A percentile compares a stretch with the other conserved stretches of the same genome.
phyloP scores from a whole-genome alignment of 176 grass and related monocot species.

The Eremochloa ophiuroides region DNA sequence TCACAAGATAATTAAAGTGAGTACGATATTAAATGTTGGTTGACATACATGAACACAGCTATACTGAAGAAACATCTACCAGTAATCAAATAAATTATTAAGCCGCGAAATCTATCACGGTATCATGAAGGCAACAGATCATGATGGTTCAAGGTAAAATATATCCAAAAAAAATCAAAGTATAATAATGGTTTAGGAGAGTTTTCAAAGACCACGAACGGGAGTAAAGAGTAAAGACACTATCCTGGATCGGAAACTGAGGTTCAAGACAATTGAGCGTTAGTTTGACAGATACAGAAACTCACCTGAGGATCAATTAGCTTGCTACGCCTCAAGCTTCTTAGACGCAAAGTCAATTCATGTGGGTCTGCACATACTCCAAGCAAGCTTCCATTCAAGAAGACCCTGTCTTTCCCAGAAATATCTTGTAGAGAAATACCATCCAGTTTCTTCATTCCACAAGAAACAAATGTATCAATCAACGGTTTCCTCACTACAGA shows the following conservation, averaged over 20 bases:
- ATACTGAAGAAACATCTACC: not conserved
- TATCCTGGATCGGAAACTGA: not conserved
- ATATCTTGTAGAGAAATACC: slow-evolving; percentile 35
- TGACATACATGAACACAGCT: not conserved
- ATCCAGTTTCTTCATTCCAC: slow-evolving; percentile 74
- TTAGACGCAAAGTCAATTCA: slow-evolving; percentile 41
- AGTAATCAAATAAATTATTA: not conserved
- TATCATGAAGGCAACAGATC: not conserved
- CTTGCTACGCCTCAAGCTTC: slow-evolving; percentile 49
- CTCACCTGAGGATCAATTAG: slow-evolving; percentile 53
- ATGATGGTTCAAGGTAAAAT: not conserved
- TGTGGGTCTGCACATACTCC: slow-evolving; percentile 47
- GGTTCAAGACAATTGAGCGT: not conserved
- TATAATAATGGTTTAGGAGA: not conserved
- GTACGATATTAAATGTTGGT: not conserved
- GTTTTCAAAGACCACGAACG: not conserved
- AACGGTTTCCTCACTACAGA: slow-evolving; percentile 34
- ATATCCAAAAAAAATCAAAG: not conserved
- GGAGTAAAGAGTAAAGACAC: not conserved
- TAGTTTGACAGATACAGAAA: not conserved
- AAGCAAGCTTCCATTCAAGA: slow-evolving; percentile 74
- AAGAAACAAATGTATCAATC: slow-evolving; percentile 52
- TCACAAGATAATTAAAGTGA: not conserved
- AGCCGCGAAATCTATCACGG: not conserved
- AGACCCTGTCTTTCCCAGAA: slow-evolving; percentile 46